Evolutionary conservation across 345 rosid genomes (phyloP).

Genomic region (Moricandia arvensis): DNA sequence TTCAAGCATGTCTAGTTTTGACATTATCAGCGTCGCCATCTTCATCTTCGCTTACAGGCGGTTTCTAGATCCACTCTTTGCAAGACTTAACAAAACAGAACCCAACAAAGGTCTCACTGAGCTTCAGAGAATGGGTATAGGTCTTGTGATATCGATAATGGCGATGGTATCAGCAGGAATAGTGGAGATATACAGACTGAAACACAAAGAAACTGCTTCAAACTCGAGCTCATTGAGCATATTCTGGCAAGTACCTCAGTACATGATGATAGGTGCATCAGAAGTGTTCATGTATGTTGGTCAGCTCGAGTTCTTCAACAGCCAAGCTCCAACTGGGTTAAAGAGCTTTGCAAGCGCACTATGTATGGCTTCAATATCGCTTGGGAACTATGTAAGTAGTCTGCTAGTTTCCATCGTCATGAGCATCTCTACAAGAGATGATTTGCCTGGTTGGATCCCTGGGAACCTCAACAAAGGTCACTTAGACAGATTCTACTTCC

Average conservation of each 20-base stretch:
- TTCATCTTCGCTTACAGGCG: conserved; percentile 75
- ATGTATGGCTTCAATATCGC: conserved; percentile 92
- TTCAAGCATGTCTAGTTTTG: conserved; percentile 96
- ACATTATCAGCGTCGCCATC: conserved; percentile 79
- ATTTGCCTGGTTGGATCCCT: conserved; percentile 94
- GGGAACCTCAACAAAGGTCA: conserved; percentile 86
- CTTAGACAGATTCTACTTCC: conserved; percentile 85
- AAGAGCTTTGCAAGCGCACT: conserved; percentile 98
- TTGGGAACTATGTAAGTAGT: conserved; percentile 92
- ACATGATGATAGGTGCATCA: conserved; percentile 86
- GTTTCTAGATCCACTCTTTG: conserved; percentile 63
- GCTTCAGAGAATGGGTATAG: conserved; percentile 93
- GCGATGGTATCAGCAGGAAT: conserved; percentile 83
- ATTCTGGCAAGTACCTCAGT: conserved; percentile 97
- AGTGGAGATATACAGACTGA: conserved; percentile 67
- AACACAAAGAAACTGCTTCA: conserved; percentile 42
- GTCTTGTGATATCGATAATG: conserved; percentile 67
- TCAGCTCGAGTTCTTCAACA: conserved; percentile 90
- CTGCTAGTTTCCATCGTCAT: conserved; percentile 74
- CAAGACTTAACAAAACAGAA: conserved; percentile 44
- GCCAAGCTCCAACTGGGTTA: conserved; percentile 83
- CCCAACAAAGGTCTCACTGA: conserved; percentile 67
- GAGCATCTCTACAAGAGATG: conserved; percentile 66
- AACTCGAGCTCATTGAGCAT: conserved; percentile 74
- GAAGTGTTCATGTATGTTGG: conserved; percentile 99